Conservation (phyloP, 1,284 basidiomycete genomes). For the Sphaerobolus stellatus region DNA sequence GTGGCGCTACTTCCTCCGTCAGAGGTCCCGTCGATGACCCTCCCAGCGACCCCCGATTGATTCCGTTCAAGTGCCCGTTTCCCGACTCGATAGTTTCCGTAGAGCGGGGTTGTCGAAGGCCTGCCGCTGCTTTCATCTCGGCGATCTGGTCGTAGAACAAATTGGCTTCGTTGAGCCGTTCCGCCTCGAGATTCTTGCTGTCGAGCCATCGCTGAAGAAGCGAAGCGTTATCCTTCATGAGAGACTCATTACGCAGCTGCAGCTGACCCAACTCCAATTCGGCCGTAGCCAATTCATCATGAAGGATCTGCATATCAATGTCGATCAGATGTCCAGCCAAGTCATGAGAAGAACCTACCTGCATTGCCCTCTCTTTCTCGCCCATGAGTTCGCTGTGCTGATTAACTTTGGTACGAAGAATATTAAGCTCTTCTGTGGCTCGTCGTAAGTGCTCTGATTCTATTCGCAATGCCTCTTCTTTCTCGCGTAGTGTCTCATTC, state of each 20-base stretch:
- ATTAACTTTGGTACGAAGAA: conserved; percentile 74
- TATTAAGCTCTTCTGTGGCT: conserved; percentile 67
- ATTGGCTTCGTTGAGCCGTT: conserved; percentile 93
- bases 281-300: conserved; percentile 90
- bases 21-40: conserved; percentile 74
- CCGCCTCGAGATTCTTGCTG: conserved; percentile 89
- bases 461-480: conserved; percentile 78
- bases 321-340: neutral
- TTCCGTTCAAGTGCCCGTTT: conserved; percentile 37
- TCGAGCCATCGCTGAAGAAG: conserved; percentile 95
- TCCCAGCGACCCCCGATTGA: conserved; percentile 48
- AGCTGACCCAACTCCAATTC: conserved; percentile 89
- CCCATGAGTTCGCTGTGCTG: conserved; percentile 83
- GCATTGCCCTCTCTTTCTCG: conserved; percentile 86
- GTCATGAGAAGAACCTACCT: conserved; percentile 50
- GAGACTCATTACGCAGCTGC: conserved; percentile 79
- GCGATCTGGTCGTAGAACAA: conserved; percentile 75
- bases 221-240: conserved; percentile 91
- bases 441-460: conserved; percentile 77
- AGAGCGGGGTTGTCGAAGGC: conserved; percentile 3
- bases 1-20: conserved; percentile 63
- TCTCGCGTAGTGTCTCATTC: conserved; percentile 91
- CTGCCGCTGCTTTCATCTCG: conserved; percentile 11
- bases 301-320: conserved; percentile 63
- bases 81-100: conserved; percentile 37